Conservation (phyloP, 805 yeast genomes). For the Candida xiaguanensis region DNA sequence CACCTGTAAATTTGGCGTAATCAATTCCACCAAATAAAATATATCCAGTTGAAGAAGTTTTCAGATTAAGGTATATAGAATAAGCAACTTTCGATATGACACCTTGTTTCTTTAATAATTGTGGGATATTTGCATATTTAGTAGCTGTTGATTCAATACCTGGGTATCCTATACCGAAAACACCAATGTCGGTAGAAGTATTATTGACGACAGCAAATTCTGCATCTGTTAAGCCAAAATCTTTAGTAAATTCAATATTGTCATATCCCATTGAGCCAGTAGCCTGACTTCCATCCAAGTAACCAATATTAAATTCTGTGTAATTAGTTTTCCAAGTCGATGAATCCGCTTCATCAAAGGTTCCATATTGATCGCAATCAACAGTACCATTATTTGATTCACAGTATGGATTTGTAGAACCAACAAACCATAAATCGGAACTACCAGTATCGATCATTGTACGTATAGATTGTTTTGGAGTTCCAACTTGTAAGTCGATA, state of each 20-base stretch:
- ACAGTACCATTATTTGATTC: neutral
- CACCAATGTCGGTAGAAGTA: slow-evolving; percentile 16
- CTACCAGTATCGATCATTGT: slow-evolving; percentile 21
- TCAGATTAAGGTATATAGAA: slow-evolving; percentile 27
- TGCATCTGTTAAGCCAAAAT: slow-evolving; percentile 6
- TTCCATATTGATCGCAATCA: slow-evolving; percentile 35
- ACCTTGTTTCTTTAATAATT: slow-evolving; percentile 27
- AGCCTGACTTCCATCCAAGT: slow-evolving; percentile 49
- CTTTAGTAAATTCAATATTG: slow-evolving; percentile 11
- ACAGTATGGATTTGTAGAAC: slow-evolving; percentile 10
- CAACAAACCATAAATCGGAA: slow-evolving; percentile 20
- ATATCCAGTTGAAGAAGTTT: slow-evolving; percentile 14
- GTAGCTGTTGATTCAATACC: slow-evolving; percentile 11
- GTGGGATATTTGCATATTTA: slow-evolving; percentile 30
- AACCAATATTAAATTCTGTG: slow-evolving; percentile 16
- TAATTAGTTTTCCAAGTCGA: slow-evolving; percentile 20
- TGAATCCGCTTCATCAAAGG: slow-evolving; percentile 31
- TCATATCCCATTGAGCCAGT: slow-evolving; percentile 45
- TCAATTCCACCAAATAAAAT: slow-evolving; percentile 29
- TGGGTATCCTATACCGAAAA: slow-evolving; percentile 22
- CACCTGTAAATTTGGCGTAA: slow-evolving; percentile 22
- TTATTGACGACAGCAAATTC: slow-evolving; percentile 15
- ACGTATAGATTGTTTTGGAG: slow-evolving; percentile 17
- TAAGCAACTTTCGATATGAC: slow-evolving; percentile 28
- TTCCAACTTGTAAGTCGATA: slow-evolving; percentile 16